Evolutionary conservation across 2,329 filamentous ascomycete species (phyloP).

Genomic region (Hypomyces perniciosus): DNA sequence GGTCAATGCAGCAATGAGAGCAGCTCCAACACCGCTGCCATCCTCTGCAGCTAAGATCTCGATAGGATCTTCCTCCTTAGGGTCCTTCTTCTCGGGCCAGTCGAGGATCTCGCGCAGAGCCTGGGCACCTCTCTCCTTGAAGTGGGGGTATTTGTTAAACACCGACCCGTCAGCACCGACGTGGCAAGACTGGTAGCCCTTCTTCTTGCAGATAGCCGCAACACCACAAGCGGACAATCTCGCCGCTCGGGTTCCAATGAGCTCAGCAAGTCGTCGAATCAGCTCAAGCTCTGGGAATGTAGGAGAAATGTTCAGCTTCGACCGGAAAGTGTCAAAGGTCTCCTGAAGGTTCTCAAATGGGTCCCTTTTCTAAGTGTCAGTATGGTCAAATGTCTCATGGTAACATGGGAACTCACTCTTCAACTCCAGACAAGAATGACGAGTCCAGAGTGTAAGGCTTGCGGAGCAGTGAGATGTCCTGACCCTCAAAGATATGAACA

Average conservation of each 20-base stretch:
- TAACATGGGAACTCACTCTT: slow-evolving; percentile 56
- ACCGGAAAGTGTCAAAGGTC: slow-evolving; percentile 74
- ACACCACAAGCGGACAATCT: slow-evolving; percentile 92
- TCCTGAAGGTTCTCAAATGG: slow-evolving; percentile 93
- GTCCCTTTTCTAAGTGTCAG: slow-evolving; percentile 49
- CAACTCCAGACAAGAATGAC: slow-evolving; percentile 87
- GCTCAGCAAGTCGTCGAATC: slow-evolving; percentile 78
- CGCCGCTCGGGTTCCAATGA: slow-evolving; percentile 91
- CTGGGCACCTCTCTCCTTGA: slow-evolving; percentile 85
- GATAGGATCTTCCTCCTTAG: slow-evolving; percentile 76
- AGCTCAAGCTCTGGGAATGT: slow-evolving; percentile 80
- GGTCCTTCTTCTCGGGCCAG: slow-evolving; percentile 66
- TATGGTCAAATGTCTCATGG: background rate
- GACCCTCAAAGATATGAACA: slow-evolving; percentile 71
- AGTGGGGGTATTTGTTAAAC: slow-evolving; percentile 99
- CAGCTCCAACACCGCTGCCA: slow-evolving; percentile 93
- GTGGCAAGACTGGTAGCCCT: slow-evolving; percentile 79
- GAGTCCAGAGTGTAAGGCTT: slow-evolving; percentile 88
- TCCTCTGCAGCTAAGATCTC: slow-evolving; percentile 89
- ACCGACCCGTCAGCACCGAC: slow-evolving; percentile 96
- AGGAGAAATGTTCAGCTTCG: slow-evolving; percentile 64
- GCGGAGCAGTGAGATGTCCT: slow-evolving; percentile 73
- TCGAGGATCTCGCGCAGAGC: slow-evolving; percentile 93
- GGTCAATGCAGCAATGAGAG: slow-evolving; percentile 76
- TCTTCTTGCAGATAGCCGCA: slow-evolving; percentile 95